These are phyloP conservation scores for Fusarium albosuccineum DNA, from an alignment of 2,329 filamentous ascomycete genomes.

Conservation along the genomic window DNA sequence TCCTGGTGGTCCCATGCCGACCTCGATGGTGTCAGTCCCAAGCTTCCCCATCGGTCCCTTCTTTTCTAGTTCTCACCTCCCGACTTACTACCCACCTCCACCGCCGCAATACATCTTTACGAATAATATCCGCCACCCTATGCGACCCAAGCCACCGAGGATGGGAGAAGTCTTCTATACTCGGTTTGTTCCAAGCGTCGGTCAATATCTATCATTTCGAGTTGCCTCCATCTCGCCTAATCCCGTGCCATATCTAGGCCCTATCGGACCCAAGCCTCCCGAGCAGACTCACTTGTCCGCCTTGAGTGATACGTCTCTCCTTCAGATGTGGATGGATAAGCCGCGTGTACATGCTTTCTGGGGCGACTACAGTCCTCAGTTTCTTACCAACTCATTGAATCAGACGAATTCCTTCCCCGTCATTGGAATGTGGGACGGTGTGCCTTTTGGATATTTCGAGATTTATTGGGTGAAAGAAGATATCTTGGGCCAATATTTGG, in stretches of 20 bases:
- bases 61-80: constrained; percentile 84
- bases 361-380: constrained; percentile 75
- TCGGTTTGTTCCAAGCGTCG: constrained; percentile 84
- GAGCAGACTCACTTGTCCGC: constrained; percentile 57
- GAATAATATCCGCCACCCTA: constrained; percentile 83
- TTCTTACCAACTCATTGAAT: constrained; percentile 75
- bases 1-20: constrained; percentile 55
- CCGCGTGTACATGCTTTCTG: constrained; percentile 88
- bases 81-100: constrained; percentile 89
- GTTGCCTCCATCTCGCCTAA: constrained; percentile 78
- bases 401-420: constrained; percentile 86
- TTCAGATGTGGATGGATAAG: constrained; percentile 91
- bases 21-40: constrained; percentile 49
- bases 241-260: constrained; percentile 74
- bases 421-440: constrained; percentile 93
- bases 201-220: constrained; percentile 89
- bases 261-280: constrained; percentile 58
- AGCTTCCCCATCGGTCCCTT: constrained; percentile 75
- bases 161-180: constrained; percentile 94
- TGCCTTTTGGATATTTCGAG: constrained; percentile 97
- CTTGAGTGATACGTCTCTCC: constrained; percentile 68
- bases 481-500: constrained; percentile 76
- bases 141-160: constrained; percentile 87
- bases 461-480: constrained; percentile 99
- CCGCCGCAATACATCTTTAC: constrained; percentile 86